Evolutionary conservation across 139 green algal genomes (phyloP), one percentile per base, ranked within the genome.

Genomic region (Mychonastes homosphaera): DNA sequence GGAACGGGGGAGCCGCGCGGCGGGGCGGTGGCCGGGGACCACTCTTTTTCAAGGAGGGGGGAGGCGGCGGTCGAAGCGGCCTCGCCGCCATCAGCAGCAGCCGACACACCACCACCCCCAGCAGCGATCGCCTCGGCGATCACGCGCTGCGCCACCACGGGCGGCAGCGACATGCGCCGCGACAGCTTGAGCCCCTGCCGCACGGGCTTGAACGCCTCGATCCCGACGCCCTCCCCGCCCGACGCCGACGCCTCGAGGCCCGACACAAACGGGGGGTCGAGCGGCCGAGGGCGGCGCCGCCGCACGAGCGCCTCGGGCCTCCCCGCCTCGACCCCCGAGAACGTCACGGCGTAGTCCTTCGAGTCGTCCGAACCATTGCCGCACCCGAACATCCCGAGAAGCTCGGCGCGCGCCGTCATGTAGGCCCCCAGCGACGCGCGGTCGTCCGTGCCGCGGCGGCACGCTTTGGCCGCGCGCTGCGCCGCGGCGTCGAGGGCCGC

Each of bases 131-230:
- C n/a, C n/a, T n/a, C n/a, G 24, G 61, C 65, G 32, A 35, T 69
- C 27, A 84, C 39, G 4, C 39, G 10, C 33, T 81, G 66, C 19
- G 79, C 24, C 18, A 44, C 64, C 43, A 74, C 64, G 6, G 44
- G 39, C 6, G 79, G 70, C 30, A 90, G 58, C 54, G 58, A 74
- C 64, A 84, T 78, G 38, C 71, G 71, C 35, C 67, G 65, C 41
- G 62, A 74, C 5, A 87, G 30, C 65, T 79, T 58, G 18, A 66
- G 56, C 27, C 52, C 43, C 23, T 12, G 28, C 1, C 62, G 43
- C 23, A 49, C 34, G 7, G 80, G 76, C 21, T 62, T 46, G 67
- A 92, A 90, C 1, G 62, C 40, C 24, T 90, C 76, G 26, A 94
- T 89, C 40, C 79, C 84, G 8, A 62, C 72, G 21, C 85, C 85